These are phyloP conservation scores for Alternaria sp. DNA, from an alignment of 2,329 filamentous ascomycete species.

Conservation along the genomic window DNA sequence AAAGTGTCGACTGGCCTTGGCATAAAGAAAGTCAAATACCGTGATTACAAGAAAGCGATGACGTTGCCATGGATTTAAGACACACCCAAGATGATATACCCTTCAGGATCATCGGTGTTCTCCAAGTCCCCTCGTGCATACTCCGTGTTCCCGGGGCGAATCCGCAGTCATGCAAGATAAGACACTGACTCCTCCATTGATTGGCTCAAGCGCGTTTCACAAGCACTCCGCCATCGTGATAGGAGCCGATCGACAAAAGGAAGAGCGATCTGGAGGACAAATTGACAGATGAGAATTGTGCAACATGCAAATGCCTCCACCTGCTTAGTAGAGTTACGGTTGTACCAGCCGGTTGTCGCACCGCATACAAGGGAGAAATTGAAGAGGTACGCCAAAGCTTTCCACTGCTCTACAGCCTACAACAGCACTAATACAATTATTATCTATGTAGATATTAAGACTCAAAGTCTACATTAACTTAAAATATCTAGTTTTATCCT, in stretches of 20 bases:
- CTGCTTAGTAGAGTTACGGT: neutral
- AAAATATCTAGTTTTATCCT: no score
- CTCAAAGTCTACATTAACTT: no score
- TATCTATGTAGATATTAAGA: no score
- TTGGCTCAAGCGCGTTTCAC: conserved; percentile 23
- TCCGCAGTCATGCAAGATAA: conserved; percentile 52
- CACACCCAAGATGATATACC: neutral
- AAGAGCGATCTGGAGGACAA: neutral
- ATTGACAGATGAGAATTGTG: neutral
- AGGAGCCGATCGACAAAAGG: conserved; percentile 14
- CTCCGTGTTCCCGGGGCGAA: neutral
- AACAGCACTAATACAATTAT: no score
- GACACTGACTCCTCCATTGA: conserved; percentile 26
- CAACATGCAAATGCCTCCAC: neutral
- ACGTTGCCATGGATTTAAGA: conserved; percentile 13
- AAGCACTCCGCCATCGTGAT: conserved; percentile 12
- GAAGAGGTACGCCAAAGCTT: no score
- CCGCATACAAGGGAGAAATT: no score
- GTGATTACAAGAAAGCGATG: conserved; percentile 8
- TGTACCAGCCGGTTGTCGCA: neutral
- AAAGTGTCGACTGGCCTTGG: conserved; percentile 1
- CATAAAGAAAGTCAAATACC: neutral
- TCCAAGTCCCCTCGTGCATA: neutral
- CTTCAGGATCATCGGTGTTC: neutral
- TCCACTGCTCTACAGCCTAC: no score